phyloP scores from a whole-genome alignment of 2,329 filamentous ascomycete genomes.

The Colletotrichum sp. region DNA sequence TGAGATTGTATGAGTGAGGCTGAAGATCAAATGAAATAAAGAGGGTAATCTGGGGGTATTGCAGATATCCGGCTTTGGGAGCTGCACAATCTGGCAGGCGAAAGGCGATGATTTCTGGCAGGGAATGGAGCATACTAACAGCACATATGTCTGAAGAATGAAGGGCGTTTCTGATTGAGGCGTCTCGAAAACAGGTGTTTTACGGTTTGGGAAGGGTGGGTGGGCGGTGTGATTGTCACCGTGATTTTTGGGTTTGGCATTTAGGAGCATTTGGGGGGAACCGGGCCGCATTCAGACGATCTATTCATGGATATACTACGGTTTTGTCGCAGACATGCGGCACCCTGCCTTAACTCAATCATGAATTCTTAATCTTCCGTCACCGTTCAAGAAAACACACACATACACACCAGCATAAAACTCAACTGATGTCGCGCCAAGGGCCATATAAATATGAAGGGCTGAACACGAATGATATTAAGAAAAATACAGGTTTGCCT shows the following conservation, averaged over 20 bases:
- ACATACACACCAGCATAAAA: not conserved
- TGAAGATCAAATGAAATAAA: not conserved
- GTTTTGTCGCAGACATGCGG: not conserved
- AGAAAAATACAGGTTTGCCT: not conserved
- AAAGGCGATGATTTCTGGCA: not conserved
- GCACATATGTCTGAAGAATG: not conserved
- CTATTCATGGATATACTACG: not conserved
- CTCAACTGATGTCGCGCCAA: not conserved
- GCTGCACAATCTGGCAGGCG: not conserved
- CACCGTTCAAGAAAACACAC: not conserved
- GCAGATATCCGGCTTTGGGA: not conserved
- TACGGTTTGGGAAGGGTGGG: not conserved
- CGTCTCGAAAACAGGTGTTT: not conserved
- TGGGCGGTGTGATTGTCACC: not conserved
- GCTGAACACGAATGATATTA: not conserved
- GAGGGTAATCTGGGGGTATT: not conserved
- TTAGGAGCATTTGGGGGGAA: not conserved
- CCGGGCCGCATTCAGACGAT: not conserved
- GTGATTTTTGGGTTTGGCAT: not conserved
- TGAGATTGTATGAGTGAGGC: constrained; percentile 6
- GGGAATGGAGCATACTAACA: not conserved
- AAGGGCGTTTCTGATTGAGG: not conserved
- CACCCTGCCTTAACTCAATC: not conserved
- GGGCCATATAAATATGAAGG: not conserved
- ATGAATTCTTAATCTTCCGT: not conserved